Base-by-base conservation (phyloP, 768 basidiomycete genomes). In the Trametopsis cervina region DNA sequence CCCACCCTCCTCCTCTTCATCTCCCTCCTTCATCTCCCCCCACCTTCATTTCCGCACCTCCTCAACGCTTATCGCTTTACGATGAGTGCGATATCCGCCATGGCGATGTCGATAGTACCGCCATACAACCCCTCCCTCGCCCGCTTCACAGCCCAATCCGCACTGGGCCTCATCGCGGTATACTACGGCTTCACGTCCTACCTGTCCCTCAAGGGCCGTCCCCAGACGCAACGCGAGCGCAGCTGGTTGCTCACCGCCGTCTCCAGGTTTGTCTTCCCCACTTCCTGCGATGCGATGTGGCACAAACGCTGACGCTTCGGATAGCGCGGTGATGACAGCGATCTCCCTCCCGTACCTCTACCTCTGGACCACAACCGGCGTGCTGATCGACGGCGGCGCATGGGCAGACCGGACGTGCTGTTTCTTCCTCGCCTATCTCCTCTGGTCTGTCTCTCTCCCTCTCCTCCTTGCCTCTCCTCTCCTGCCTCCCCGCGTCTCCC, bases 231-330 rank as follows among this genome's bases (percentile, higher is more conserved):
- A 22, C 38, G 45, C 29, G 37, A 51, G 44, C 17, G 18, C 21
- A 51, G 50, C 27, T 51, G 50, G 50, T 44, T 51, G n/a, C 40
- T 51, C 25, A 46, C 50, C 12, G 15, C 33, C 40, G 24, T 51
- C 39, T 46, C 44, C 9, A 51, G 50, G 50, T 51, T 37, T 20
- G 38, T 38, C 4, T 13, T 13, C 40, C 40, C 21, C 15, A 22
- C 6, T 20, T 22, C 6, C 11, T 22, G 37, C n/a, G 4, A 5
- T 40, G 15, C 21, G n/a, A 29, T n/a, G 23, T 22, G 5, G n/a
- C 3, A 27, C 12, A 6, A 13, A 11, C 6, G 26, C n/a, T 24
- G 26, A 11, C 7, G 44, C 6, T n/a, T n/a, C n/a, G n/a, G n/a
- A n/a, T 24, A 51, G 50, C 36, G 50, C 50, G 18, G 25, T 37